Evolutionary conservation across 148 eudicot genomes (phyloP).

Genomic region (Oxyria digyna): DNA sequence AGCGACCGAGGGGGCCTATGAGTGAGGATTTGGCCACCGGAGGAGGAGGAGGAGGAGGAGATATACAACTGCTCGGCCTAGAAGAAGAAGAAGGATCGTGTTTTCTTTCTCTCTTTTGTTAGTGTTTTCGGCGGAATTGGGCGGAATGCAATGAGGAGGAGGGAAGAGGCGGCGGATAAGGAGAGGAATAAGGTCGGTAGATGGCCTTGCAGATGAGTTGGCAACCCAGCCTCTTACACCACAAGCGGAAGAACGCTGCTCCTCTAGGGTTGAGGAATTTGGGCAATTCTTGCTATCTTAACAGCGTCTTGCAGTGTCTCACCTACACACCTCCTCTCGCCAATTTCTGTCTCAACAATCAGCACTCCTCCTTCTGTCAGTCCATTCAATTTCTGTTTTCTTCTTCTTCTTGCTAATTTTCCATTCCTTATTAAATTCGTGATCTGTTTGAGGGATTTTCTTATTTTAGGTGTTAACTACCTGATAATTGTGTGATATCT

Average conservation of each 20-base stretch:
- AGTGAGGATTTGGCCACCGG: not conserved
- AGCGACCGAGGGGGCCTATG: not conserved
- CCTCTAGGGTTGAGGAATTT: constrained; percentile 83
- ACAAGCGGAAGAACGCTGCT: constrained; percentile 42
- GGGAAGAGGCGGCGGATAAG: constrained; percentile 6
- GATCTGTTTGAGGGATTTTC: not conserved
- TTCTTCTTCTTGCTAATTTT: not conserved
- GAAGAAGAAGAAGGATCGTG: not conserved
- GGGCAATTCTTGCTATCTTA: constrained; percentile 89
- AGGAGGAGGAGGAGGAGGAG: no score
- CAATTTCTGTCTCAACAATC: constrained; percentile 57
- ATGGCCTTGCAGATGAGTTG: constrained; percentile 84
- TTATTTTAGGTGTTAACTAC: not conserved
- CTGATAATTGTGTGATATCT: not conserved
- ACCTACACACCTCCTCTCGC: constrained; percentile 98
- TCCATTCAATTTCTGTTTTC: not conserved
- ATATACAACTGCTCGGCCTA: constrained; percentile 1
- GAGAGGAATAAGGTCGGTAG: constrained; percentile 31
- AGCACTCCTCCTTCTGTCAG: constrained; percentile 61
- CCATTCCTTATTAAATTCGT: not conserved
- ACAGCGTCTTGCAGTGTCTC: constrained; percentile 94
- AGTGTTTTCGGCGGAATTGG: not conserved
- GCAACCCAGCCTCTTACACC: constrained; percentile 39
- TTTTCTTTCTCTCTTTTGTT: not conserved
- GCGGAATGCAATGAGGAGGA: constrained; percentile 10